Evolutionary conservation across 2,329 filamentous ascomycete genomes (phyloP).

Genomic region (Arthrobotrys conoides): DNA sequence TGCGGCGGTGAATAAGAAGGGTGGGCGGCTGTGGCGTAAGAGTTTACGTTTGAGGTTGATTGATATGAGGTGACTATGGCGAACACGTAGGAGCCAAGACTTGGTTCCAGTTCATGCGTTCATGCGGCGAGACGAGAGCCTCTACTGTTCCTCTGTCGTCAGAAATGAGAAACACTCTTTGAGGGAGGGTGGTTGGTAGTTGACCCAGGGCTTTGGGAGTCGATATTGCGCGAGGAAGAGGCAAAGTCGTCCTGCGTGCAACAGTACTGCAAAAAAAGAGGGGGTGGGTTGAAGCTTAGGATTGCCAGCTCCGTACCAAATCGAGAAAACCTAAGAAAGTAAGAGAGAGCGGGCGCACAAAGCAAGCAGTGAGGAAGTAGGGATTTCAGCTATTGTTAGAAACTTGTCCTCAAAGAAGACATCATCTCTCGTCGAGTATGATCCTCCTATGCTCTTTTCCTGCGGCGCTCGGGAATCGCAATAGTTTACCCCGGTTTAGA

Average conservation of each 20-base stretch:
- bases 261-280: background rate
- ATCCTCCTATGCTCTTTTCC: conserved; percentile 13
- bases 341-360: background rate
- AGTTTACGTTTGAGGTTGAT: conserved; percentile 22
- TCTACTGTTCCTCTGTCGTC: conserved; percentile 15
- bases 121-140: background rate
- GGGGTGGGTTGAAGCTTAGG: conserved; percentile 9
- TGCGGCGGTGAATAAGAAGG: background rate
- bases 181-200: background rate
- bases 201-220: conserved; percentile 1
- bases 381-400: conserved; percentile 17
- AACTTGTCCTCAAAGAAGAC: conserved; percentile 6
- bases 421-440: conserved; percentile 7
- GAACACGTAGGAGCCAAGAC: conserved; percentile 19
- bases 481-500: conserved; percentile 24
- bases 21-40: conserved; percentile 18
- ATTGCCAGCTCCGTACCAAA: conserved; percentile 6
- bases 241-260: background rate
- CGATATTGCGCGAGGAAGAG: conserved; percentile 8
- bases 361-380: background rate
- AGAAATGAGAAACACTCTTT: conserved; percentile 20
- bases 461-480: conserved; percentile 20
- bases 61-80: conserved; percentile 24
- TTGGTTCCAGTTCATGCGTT: conserved; percentile 15
- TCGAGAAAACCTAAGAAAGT: conserved; percentile 1